Conservation (phyloP, 2,329 filamentous ascomycete species). For the Xylariaceae sp. region DNA sequence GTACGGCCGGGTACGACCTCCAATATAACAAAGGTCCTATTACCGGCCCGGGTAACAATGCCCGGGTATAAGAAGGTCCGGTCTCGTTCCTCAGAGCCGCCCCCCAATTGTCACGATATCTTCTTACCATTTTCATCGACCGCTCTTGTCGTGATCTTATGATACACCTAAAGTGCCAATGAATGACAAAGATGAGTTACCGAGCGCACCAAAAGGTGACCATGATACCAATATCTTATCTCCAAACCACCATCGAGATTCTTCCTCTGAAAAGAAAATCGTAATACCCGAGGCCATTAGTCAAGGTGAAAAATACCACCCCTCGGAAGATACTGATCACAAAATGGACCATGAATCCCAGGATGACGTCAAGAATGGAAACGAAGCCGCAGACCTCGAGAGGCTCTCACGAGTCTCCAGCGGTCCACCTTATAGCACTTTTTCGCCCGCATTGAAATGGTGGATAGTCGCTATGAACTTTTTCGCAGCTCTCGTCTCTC, state of each 20-base stretch:
- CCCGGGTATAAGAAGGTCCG: neutral
- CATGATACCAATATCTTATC: constrained; percentile 1
- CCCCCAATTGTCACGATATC: constrained; percentile 1
- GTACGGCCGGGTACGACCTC: neutral
- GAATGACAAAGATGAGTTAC: constrained; percentile 20
- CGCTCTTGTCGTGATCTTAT: constrained; percentile 4
- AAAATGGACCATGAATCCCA: constrained; percentile 15
- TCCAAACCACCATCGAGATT: neutral
- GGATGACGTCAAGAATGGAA: constrained; percentile 11
- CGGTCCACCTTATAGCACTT: constrained; percentile 46
- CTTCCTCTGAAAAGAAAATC: constrained; percentile 12
- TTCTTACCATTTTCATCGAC: neutral
- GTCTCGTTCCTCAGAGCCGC: constrained; percentile 1
- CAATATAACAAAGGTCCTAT: neutral
- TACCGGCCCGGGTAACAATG: neutral
- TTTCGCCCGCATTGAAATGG: constrained; percentile 46
- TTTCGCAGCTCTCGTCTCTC: constrained; percentile 57
- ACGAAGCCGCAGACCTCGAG: constrained; percentile 35
- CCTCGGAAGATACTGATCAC: constrained; percentile 15
- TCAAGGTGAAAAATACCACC: constrained; percentile 1
- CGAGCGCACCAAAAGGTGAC: constrained; percentile 1
- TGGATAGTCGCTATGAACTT: constrained; percentile 59
- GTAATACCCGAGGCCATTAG: constrained; percentile 2
- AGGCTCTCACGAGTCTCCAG: constrained; percentile 40
- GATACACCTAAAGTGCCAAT: constrained; percentile 17